phyloP scores from a whole-genome alignment of 2,329 filamentous ascomycete species.

The Cladosporium colombiae region DNA sequence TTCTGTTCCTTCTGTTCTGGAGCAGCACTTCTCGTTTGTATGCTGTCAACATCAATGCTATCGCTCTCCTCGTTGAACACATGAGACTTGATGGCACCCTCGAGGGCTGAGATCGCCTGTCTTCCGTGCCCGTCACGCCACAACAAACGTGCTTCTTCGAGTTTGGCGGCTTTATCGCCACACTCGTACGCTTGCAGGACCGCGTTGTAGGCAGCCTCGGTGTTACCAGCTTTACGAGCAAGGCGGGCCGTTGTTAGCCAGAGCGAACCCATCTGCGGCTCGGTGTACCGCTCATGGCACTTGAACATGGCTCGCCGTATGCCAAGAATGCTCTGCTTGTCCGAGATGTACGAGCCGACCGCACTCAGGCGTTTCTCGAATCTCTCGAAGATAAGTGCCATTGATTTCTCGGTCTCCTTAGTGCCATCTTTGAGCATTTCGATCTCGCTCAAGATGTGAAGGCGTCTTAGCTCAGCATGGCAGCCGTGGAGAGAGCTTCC shows the following conservation, averaged over 20 bases:
- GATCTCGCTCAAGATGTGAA: constrained; percentile 85
- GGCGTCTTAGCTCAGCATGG: constrained; percentile 79
- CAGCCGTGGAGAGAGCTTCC: constrained; percentile 81
- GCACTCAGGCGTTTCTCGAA: constrained; percentile 81
- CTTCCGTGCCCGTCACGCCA: constrained; percentile 93
- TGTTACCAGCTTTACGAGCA: constrained; percentile 80
- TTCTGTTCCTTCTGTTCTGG: constrained; percentile 42
- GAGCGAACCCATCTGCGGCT: constrained; percentile 74
- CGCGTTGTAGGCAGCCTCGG: constrained; percentile 88
- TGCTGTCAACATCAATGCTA: constrained; percentile 3
- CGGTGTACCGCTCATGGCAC: constrained; percentile 52
- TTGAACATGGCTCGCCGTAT: constrained; percentile 81
- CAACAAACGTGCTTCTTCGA: constrained; percentile 88
- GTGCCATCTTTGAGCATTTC: constrained; percentile 61
- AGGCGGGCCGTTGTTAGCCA: constrained; percentile 86
- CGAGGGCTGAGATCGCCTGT: constrained; percentile 89
- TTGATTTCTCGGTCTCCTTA: constrained; percentile 14
- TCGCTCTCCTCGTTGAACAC: constrained; percentile 57
- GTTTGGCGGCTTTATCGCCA: constrained; percentile 82
- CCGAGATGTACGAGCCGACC: constrained; percentile 81
- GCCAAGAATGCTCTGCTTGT: constrained; percentile 91
- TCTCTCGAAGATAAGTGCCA: constrained; percentile 34
- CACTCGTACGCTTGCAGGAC: constrained; percentile 84
- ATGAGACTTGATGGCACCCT: constrained; percentile 80
- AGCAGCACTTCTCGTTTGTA: neutral